phyloP scores from a whole-genome alignment of 2,329 filamentous ascomycete species.

The Colletotrichum eremochloae region DNA sequence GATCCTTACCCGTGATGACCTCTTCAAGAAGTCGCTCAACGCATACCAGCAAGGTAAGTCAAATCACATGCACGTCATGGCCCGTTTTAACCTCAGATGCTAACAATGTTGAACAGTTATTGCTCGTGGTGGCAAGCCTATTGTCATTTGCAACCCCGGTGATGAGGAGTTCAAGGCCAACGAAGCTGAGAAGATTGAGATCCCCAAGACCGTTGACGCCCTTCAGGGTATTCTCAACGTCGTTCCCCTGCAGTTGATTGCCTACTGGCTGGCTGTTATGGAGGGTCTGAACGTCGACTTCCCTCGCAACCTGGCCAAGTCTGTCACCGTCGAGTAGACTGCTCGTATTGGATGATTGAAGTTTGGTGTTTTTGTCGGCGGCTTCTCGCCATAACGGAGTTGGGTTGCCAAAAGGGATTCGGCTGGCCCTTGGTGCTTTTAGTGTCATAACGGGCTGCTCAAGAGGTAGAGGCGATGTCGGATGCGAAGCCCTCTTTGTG shows the following conservation, averaged over 20 bases:
- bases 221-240: conserved; percentile 98
- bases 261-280: conserved; percentile 97
- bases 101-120: conserved; percentile 73
- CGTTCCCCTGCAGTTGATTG: conserved; percentile 96
- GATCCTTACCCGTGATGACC: conserved; percentile 95
- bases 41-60: conserved; percentile 93
- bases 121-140: conserved; percentile 94
- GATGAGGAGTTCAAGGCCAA: conserved; percentile 91
- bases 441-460: conserved; percentile 28
- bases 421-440: conserved; percentile 32
- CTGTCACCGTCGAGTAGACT: conserved; percentile 94
- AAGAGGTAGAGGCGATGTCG: conserved; percentile 12
- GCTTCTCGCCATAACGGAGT: conserved; percentile 34
- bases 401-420: conserved; percentile 40
- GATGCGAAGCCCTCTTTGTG: conserved; percentile 22
- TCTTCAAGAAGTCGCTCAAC: conserved; percentile 99
- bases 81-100: neutral
- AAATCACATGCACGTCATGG: neutral
- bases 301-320: conserved; percentile 98
- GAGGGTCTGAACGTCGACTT: conserved; percentile 98
- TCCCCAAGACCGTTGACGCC: conserved; percentile 94
- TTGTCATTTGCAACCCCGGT: conserved; percentile 95
- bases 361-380: conserved; percentile 27
- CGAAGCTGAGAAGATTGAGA: conserved; percentile 96
- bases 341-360: neutral